Base-by-base conservation (phyloP, 352 stramenopile species). In the Pythium brachiatum region DNA sequence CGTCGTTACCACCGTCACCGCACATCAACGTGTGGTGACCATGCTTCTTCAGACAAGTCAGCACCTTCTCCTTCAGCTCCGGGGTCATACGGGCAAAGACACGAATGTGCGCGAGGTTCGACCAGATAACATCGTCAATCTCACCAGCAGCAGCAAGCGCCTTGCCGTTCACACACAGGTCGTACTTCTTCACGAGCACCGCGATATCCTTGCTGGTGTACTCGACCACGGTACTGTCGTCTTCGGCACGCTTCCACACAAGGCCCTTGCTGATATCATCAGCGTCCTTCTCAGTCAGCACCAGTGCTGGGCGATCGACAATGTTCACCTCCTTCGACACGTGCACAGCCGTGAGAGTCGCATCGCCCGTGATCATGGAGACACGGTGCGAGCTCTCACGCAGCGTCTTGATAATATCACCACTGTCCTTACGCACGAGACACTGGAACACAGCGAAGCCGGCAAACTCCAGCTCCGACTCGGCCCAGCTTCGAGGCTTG, bases 361-460 rank as follows among this genome's bases (percentile, higher is more conserved):
- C 90, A 75, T 99, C 98, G 56, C 98, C 98, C 13, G 98, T 99
- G 68, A 99, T 99, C 95, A 99, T 99, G 21, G 96, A 94, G 13
- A 97, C 86, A n/a, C 82, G 61, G 70, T 99, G 96, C 18, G 86
- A 91, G 63, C 90, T 97, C 25, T 87, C 84, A 53, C 86, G 82
- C 34, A 99, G 72, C 58, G 97, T 88, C 64, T 94, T 83, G 34
- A 99, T 76, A 36, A 99, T 97, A 7, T 94, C 74, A 21, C 76
- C 83, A 50, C 96, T 98, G 79, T 99, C 95, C 77, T 99, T 99
- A 31, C 99, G 86, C 21, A 98, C 96, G 16, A 94, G 71, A 38
- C 86, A 96, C 61, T 94, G 83, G 67, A 95, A 94, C 9, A 90
- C 85, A 29, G 84, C 82, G 69, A 99, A 98, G 20, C 97, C 98